phyloP scores from a whole-genome alignment of 306 rosid species.

The Prunus fruticosa region DNA sequence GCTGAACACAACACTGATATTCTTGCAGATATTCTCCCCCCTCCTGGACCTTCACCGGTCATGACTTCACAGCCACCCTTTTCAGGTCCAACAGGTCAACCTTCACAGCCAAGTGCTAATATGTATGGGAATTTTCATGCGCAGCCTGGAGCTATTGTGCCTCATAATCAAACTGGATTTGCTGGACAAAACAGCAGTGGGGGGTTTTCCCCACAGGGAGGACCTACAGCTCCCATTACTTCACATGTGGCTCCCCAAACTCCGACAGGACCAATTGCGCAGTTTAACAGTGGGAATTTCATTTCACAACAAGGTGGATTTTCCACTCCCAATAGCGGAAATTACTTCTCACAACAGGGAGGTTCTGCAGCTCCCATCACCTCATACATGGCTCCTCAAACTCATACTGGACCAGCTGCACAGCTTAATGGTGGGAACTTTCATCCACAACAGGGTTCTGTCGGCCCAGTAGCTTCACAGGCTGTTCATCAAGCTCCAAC shows the following conservation, averaged over 20 bases:
- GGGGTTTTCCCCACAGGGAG: conserved; percentile 47
- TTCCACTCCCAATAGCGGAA: conserved; percentile 27
- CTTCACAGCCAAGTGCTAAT: conserved; percentile 47
- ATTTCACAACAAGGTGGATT: conserved; percentile 20
- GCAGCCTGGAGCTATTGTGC: conserved; percentile 39
- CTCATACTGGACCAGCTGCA: conserved; percentile 39
- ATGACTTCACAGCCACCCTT: conserved; percentile 42
- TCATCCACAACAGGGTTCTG: conserved; percentile 26
- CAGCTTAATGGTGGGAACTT: conserved; percentile 51
- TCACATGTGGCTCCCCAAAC: conserved; percentile 49
- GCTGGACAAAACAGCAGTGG: conserved; percentile 54
- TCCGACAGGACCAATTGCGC: conserved; percentile 49
- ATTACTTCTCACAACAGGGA: conserved; percentile 54
- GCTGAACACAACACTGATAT: conserved; percentile 53
- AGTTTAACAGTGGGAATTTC: conserved; percentile 25
- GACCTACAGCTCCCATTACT: conserved; percentile 40
- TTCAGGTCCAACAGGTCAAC: conserved; percentile 44
- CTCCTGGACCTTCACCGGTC: conserved; percentile 48
- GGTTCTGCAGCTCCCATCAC: conserved; percentile 20
- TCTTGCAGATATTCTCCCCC: conserved; percentile 78
- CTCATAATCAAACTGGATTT: conserved; percentile 56
- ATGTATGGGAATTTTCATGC: conserved; percentile 46
- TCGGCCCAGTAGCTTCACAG: conserved; percentile 27
- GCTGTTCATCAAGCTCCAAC: conserved; percentile 42
- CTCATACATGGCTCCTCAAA: conserved; percentile 32